Evolutionary conservation across 2,329 filamentous ascomycete species (phyloP).

Genomic region (Sporothrix euskadiensis): DNA sequence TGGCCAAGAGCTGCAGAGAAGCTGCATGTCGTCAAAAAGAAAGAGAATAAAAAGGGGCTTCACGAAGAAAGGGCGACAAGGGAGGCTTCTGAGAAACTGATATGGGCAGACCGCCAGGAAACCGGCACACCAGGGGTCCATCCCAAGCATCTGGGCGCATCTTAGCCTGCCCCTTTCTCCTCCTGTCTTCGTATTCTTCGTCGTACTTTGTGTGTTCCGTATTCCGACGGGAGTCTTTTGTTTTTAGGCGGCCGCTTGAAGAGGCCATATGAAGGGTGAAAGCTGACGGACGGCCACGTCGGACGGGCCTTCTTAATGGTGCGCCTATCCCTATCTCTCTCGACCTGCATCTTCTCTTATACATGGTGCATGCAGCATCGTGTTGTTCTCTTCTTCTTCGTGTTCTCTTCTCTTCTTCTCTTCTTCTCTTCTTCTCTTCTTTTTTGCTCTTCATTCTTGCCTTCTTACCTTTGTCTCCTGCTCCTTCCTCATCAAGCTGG

Average conservation of each 20-base stretch:
- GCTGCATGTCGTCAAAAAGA: slow-evolving; percentile 4
- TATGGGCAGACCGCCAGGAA: background rate
- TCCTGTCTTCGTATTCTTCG: slow-evolving; percentile 3
- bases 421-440: background rate
- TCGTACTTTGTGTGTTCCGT: background rate
- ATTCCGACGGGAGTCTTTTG: background rate
- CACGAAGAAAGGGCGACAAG: background rate
- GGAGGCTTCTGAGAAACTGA: background rate
- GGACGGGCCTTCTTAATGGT: slow-evolving; percentile 13
- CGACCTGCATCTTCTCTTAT: background rate
- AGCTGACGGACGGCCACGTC: background rate
- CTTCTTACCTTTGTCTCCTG: background rate
- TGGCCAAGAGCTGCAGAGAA: slow-evolving; percentile 21
- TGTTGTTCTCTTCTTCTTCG: background rate
- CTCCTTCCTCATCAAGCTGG: background rate
- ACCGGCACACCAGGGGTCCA: background rate
- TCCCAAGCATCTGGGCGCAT: background rate
- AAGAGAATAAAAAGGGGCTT: background rate
- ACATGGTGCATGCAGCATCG: background rate
- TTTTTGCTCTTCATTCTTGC: background rate
- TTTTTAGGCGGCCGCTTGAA: background rate
- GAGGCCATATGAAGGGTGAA: background rate
- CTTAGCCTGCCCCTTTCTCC: background rate
- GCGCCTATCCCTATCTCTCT: background rate
- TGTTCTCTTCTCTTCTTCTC: background rate